phyloP scores from a whole-genome alignment of 306 rosid genomes.

The Senna tora region DNA sequence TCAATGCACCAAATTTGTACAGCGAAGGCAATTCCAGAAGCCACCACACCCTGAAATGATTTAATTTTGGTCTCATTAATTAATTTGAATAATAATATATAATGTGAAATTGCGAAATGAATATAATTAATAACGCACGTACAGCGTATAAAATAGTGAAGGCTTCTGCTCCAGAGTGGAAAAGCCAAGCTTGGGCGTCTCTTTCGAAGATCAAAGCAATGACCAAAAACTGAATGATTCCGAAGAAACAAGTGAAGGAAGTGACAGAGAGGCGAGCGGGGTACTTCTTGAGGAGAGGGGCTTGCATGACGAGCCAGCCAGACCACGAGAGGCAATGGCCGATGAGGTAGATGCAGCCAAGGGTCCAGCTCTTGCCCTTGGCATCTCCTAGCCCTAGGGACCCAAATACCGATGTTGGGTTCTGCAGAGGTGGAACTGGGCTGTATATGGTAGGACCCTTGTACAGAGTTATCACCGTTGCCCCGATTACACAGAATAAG shows the following conservation, averaged over 20 bases:
- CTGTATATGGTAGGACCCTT: conserved; percentile 88
- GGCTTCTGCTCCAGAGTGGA: conserved; percentile 79
- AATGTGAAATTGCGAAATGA: too few relatives aligned
- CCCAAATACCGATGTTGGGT: conserved; percentile 24
- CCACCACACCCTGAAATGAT: conserved; percentile 92
- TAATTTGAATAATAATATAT: too few relatives aligned
- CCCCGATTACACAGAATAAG: conserved; percentile 79
- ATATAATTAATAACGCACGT: conserved; percentile 36
- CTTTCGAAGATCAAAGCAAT: conserved; percentile 75
- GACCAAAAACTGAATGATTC: conserved; percentile 73
- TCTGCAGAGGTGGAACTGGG: conserved; percentile 54
- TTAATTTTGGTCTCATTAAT: too few relatives aligned
- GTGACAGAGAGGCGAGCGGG: conserved; percentile 98
- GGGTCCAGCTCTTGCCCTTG: conserved; percentile 83
- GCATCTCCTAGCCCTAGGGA: conserved; percentile 69
- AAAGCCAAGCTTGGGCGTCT: conserved; percentile 82
- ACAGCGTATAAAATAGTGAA: conserved; percentile 91
- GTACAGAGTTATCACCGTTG: conserved; percentile 89
- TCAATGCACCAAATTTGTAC: conserved; percentile 99
- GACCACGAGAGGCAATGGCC: conserved; percentile 98
- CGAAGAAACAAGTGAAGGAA: conserved; percentile 90
- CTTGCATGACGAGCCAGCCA: conserved; percentile 90
- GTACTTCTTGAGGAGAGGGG: conserved; percentile 90
- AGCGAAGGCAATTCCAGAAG: conserved; percentile 97
- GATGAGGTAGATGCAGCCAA: conserved; percentile 81